Percentiles rank a stretch among this genome's conserved stretches.
These are phyloP conservation scores for Calycina herbarum DNA, from an alignment of 2,329 filamentous ascomycete genomes.

Conservation along the genomic window DNA sequence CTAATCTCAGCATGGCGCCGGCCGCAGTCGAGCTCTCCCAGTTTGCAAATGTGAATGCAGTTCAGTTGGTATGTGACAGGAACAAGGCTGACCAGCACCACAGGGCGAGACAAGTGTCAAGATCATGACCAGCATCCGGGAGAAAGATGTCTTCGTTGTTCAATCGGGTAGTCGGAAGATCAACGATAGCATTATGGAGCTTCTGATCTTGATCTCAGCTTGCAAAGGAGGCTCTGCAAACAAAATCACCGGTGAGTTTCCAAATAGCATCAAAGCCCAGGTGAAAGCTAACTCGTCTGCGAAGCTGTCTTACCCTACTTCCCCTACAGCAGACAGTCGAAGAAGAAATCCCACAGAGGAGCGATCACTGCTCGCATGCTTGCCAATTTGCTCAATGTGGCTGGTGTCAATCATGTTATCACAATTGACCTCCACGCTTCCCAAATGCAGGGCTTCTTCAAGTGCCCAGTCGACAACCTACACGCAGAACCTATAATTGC, in stretches of 20 bases:
- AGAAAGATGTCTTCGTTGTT: constrained; percentile 98
- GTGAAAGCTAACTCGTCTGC: constrained; percentile 22
- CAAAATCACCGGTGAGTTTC: constrained; percentile 81
- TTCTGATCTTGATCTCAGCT: constrained; percentile 98
- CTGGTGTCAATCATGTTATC: constrained; percentile 95
- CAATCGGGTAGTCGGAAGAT: constrained; percentile 95
- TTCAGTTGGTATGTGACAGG: not conserved
- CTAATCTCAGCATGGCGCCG: constrained; percentile 65
- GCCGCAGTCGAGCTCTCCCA: constrained; percentile 66
- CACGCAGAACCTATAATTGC: constrained; percentile 94
- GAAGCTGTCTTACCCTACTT: constrained; percentile 89
- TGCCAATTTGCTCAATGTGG: constrained; percentile 88
- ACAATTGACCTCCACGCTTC: constrained; percentile 94
- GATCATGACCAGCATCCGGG: constrained; percentile 76
- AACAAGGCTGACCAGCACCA: constrained; percentile 33
- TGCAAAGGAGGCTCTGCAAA: constrained; percentile 97
- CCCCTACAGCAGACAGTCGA: constrained; percentile 98
- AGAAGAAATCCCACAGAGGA: constrained; percentile 96
- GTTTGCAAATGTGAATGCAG: constrained; percentile 63
- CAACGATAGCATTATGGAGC: constrained; percentile 99
- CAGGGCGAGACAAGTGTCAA: constrained; percentile 70
- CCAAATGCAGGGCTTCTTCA: constrained; percentile 99
- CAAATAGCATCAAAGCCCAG: not conserved
- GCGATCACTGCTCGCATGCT: constrained; percentile 97
- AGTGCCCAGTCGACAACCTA: constrained; percentile 94